phyloP scores from a whole-genome alignment of 352 stramenopile genomes.

The Globisporangium paddicum region DNA sequence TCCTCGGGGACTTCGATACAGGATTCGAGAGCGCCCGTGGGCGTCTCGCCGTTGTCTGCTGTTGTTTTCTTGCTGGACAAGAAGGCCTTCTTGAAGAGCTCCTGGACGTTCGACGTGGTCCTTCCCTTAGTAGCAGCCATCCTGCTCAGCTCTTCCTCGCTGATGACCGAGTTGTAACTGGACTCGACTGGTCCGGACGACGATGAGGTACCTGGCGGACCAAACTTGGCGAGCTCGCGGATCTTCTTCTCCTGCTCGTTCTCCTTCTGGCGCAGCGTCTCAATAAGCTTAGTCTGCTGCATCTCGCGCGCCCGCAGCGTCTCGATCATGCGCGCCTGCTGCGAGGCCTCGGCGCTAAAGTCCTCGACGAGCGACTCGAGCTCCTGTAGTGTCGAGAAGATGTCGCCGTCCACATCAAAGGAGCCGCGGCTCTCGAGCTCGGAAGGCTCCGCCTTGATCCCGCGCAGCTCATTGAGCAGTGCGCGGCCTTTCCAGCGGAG shows the following conservation, averaged over 20 bases:
- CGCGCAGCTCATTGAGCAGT: slow-evolving; percentile 17
- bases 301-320: slow-evolving; percentile 25
- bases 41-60: neutral
- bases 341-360: slow-evolving; percentile 39
- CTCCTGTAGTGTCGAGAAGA: slow-evolving; percentile 28
- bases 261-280: slow-evolving; percentile 27
- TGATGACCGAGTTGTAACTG: slow-evolving; percentile 9
- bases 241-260: slow-evolving; percentile 24
- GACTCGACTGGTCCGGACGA: neutral
- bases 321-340: slow-evolving; percentile 39
- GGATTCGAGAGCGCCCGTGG: slow-evolving; percentile 2
- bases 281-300: slow-evolving; percentile 36
- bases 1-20: neutral
- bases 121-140: slow-evolving; percentile 19
- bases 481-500: slow-evolving; percentile 11
- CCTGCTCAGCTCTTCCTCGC: slow-evolving; percentile 13
- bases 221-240: slow-evolving; percentile 22
- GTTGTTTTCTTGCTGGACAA: slow-evolving; percentile 15
- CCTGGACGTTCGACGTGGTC: slow-evolving; percentile 39
- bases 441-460: slow-evolving; percentile 4
- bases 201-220: slow-evolving; percentile 6
- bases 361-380: slow-evolving; percentile 48
- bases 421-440: slow-evolving; percentile 4
- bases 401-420: slow-evolving; percentile 7
- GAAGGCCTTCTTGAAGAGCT: slow-evolving; percentile 45